Conservation (phyloP, 148 eudicot genomes). For the Persicaria tinctoria region DNA sequence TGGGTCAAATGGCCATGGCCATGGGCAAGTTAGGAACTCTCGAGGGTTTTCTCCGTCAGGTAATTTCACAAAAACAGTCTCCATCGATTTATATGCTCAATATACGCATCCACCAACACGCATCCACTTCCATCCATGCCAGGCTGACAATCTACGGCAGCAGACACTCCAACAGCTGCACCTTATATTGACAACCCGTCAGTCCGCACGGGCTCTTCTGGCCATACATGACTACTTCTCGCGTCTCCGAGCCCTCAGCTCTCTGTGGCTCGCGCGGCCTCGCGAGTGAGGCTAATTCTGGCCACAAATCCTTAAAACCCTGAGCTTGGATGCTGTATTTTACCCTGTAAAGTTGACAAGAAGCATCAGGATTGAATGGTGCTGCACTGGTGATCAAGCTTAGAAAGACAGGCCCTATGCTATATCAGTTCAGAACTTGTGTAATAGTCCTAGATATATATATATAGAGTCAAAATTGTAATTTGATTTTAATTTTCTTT, state of each 20-base stretch:
- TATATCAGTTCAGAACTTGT: background rate
- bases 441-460: background rate
- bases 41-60: conserved; percentile 93
- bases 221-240: conserved; percentile 15
- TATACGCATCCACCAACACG: no score
- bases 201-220: conserved; percentile 15
- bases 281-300: background rate
- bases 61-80: conserved; percentile 11
- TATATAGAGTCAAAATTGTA: conserved; percentile 7
- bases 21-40: conserved; percentile 99
- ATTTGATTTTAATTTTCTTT: background rate
- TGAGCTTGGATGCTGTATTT: background rate
- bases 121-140: background rate
- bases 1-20: conserved; percentile 99
- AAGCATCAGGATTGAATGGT: conserved; percentile 5
- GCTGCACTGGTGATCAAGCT: background rate
- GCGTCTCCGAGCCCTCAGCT: conserved; percentile 19
- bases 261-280: conserved; percentile 19
- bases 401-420: background rate
- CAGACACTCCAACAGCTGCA: conserved; percentile 21
- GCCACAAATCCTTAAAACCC: no score
- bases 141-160: conserved; percentile 20
- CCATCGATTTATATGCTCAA: no score
- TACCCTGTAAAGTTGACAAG: background rate
- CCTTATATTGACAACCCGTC: conserved; percentile 19